A percentile compares a stretch with the other conserved stretches of the same genome.
Conservation (phyloP, 805 yeast genomes). For the Diddensiella santjacobensis region DNA sequence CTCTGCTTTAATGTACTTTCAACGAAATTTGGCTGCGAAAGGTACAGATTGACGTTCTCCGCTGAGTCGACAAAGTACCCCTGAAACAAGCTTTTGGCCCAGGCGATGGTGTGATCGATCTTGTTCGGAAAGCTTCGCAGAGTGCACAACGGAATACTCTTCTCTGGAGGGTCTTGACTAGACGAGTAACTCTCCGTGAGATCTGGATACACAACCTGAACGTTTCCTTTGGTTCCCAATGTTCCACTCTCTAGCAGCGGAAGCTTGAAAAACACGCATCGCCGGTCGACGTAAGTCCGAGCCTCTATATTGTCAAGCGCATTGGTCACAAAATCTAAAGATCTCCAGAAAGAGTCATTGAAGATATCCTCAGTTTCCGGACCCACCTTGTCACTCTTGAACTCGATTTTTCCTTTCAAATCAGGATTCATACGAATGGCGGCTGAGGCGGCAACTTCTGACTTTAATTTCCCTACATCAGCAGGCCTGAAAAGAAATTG, state of each 20-base stretch:
- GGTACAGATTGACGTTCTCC: slow-evolving; percentile 85
- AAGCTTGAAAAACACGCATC: slow-evolving; percentile 89
- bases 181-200: slow-evolving; percentile 95
- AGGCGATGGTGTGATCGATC: slow-evolving; percentile 97
- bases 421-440: slow-evolving; percentile 84
- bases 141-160: slow-evolving; percentile 95
- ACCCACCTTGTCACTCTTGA: slow-evolving; percentile 85
- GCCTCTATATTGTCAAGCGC: slow-evolving; percentile 98
- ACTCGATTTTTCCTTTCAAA: slow-evolving; percentile 67
- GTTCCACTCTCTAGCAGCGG: slow-evolving; percentile 96
- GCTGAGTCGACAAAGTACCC: slow-evolving; percentile 89
- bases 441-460: slow-evolving; percentile 86
- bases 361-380: slow-evolving; percentile 86
- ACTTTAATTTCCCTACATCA: slow-evolving; percentile 89
- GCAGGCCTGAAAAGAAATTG: slow-evolving; percentile 92
- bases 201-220: slow-evolving; percentile 91
- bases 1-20: slow-evolving; percentile 88
- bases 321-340: slow-evolving; percentile 85
- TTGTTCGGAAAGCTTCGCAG: slow-evolving; percentile 96
- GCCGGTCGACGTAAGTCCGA: slow-evolving; percentile 93
- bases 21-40: slow-evolving; percentile 88
- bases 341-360: slow-evolving; percentile 79
- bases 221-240: slow-evolving; percentile 96
- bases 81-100: slow-evolving; percentile 95
- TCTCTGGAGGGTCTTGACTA: slow-evolving; percentile 98